These are phyloP conservation scores for Elongisporangium undulatum DNA, from an alignment of 352 stramenopile species.

Conservation along the genomic window DNA sequence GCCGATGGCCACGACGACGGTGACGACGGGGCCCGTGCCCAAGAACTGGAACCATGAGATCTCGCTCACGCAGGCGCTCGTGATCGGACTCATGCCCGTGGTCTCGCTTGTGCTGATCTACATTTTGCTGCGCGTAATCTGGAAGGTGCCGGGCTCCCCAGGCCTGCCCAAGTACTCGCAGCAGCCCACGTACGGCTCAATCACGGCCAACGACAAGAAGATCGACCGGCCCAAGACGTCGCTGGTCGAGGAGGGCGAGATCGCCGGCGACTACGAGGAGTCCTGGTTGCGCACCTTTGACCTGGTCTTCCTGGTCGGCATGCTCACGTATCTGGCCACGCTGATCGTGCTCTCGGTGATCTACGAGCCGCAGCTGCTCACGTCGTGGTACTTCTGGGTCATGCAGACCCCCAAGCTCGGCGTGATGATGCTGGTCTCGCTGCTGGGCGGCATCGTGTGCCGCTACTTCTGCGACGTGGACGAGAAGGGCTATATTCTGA, in stretches of 20 bases:
- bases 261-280: conserved; percentile 51
- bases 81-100: conserved; percentile 36
- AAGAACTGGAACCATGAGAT: conserved; percentile 24
- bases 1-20: not conserved
- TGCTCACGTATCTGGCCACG: conserved; percentile 33
- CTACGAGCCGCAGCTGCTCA: conserved; percentile 40
- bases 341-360: conserved; percentile 43
- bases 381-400: conserved; percentile 32
- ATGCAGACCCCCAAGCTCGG: conserved; percentile 49
- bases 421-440: conserved; percentile 55
- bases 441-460: conserved; percentile 69
- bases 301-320: conserved; percentile 53
- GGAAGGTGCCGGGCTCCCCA: conserved; percentile 36
- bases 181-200: conserved; percentile 26
- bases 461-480: conserved; percentile 75
- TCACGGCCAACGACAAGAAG: conserved; percentile 19
- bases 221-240: conserved; percentile 37
- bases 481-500: conserved; percentile 82
- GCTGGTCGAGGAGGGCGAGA: conserved; percentile 46
- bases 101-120: conserved; percentile 48
- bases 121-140: conserved; percentile 59
- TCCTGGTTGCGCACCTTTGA: conserved; percentile 54
- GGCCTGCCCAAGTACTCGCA: conserved; percentile 24
- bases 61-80: conserved; percentile 11
- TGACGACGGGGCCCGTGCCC: conserved; percentile 3